Conservation (phyloP, 768 basidiomycete species). For the Tephrocybe sp. region DNA sequence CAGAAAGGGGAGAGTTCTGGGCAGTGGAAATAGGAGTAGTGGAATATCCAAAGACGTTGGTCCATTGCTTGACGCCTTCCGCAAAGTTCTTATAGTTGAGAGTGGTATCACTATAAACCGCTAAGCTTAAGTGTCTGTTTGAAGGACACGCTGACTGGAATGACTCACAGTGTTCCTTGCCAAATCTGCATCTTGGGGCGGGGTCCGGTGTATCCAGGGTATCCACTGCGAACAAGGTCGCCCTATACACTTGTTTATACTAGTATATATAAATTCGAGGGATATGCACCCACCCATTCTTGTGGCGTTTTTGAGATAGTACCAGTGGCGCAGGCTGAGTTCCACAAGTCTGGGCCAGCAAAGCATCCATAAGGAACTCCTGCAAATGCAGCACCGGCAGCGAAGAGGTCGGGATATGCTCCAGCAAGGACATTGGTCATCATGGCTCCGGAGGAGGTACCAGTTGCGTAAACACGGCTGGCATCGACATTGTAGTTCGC, state of each 20-base stretch:
- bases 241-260: slow-evolving; percentile 27
- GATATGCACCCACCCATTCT: slow-evolving; percentile 38
- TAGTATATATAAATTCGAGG: not conserved
- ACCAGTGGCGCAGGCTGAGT: slow-evolving; percentile 43
- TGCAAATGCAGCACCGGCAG: slow-evolving; percentile 45
- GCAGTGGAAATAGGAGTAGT: slow-evolving; percentile 36
- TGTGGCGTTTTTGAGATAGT: slow-evolving; percentile 39
- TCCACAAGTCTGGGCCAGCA: slow-evolving; percentile 46
- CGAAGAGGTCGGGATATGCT: slow-evolving; percentile 53
- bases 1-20: slow-evolving; percentile 39
- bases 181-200: slow-evolving; percentile 52
- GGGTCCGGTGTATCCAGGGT: slow-evolving; percentile 50
- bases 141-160: not conserved
- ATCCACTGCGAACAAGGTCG: slow-evolving; percentile 42
- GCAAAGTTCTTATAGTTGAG: slow-evolving; percentile 48
- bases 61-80: slow-evolving; percentile 56
- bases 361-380: slow-evolving; percentile 58
- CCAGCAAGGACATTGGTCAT: slow-evolving; percentile 57
- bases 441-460: slow-evolving; percentile 55
- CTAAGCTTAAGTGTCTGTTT: not conserved
- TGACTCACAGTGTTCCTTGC: slow-evolving; percentile 47
- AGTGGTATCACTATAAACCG: slow-evolving; percentile 46
- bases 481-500: slow-evolving; percentile 44
- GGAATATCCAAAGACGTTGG: slow-evolving; percentile 48
- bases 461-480: slow-evolving; percentile 47